Evolutionary conservation across 2,329 filamentous ascomycete species (phyloP), one percentile per base, ranked within the genome.

Genomic region (Colletotrichum sp.): DNA sequence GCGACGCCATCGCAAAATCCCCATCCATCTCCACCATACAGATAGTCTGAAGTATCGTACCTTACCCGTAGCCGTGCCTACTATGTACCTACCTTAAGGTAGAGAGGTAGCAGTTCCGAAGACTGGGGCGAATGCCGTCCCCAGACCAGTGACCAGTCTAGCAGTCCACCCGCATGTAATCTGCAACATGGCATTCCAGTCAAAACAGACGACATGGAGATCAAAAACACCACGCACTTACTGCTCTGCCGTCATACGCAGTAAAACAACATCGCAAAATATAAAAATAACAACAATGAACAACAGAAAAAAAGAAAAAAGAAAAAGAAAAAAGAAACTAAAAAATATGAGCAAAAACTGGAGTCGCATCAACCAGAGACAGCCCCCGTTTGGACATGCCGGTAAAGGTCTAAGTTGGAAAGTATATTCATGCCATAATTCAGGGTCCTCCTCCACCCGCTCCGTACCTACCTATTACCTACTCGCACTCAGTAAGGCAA

Each of bases 381-480:
- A 65, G 16, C 30, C 39, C 66, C 32, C 39, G 57, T 74, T 70
- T 74, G 61, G 66, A 59, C 59, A 30, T 59, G 66, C 34, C 30
- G 71, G 28, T 39, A 30, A 39, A 25, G 44, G 27, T 39, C 57
- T 28, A 36, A 16, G 55, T 48, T n/a, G 44, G 44, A 48, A 48
- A 48, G 27, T n/a, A 70, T 36, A 28, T 55, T 72, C 52, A 72
- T 61, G 68, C n/a, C 19, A 67, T 75, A 75, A 55, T 67, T 65
- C 68, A 75, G 72, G 72, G 72, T 72, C 72, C 63, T 75, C 39
- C 25, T 72, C 44, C 19, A 52, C 22, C 44, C 44, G 44, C 44
- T 48, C 44, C 19, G 44, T 22, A n/a, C 44, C 44, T 22, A 19
- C 44, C 44, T 22, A 19, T 48, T 48, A 12, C 44, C 44, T 48